A percentile compares a stretch with the other conserved stretches of the same genome.
Evolutionary conservation across 73 alveolate genomes (phyloP).

Genomic region (Paramecium sexaurelia): DNA sequence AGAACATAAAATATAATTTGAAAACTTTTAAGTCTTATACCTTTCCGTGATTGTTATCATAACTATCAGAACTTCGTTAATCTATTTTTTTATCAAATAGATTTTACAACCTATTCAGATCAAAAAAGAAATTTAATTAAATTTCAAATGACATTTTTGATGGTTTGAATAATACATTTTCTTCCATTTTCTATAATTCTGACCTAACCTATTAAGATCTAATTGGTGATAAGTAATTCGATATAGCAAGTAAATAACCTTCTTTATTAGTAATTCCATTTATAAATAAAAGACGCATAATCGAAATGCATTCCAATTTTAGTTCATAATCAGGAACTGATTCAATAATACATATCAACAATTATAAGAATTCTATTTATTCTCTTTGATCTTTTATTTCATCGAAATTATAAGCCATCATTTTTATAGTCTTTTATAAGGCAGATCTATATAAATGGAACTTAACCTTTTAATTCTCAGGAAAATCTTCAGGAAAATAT

Average conservation of each 20-base stretch:
- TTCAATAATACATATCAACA: not conserved
- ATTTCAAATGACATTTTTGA: constrained; percentile 10
- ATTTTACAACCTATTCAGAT: not conserved
- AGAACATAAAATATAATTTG: constrained; percentile 18
- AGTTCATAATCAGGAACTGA: constrained; percentile 6
- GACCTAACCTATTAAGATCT: not conserved
- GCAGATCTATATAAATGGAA: constrained; percentile 2
- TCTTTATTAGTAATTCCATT: not conserved
- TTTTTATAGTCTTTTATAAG: not conserved
- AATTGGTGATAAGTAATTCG: not conserved
- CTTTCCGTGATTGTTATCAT: constrained; percentile 19
- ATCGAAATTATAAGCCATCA: constrained; percentile 52
- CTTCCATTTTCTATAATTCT: not conserved
- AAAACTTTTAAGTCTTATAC: not conserved
- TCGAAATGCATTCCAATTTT: constrained; percentile 15
- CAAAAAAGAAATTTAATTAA: not conserved
- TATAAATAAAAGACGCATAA: not conserved
- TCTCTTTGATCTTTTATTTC: constrained; percentile 17
- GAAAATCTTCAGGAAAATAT: constrained; percentile 34
- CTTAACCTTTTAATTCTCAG: constrained; percentile 4
- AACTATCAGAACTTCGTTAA: not conserved
- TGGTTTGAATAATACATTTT: not conserved
- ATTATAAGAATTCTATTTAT: not conserved
- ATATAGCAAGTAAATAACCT: not conserved
- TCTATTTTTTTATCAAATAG: constrained; percentile 37